phyloP scores from a whole-genome alignment of 495 filamentous ascomycete species.

The Sordaria brevicollis region DNA sequence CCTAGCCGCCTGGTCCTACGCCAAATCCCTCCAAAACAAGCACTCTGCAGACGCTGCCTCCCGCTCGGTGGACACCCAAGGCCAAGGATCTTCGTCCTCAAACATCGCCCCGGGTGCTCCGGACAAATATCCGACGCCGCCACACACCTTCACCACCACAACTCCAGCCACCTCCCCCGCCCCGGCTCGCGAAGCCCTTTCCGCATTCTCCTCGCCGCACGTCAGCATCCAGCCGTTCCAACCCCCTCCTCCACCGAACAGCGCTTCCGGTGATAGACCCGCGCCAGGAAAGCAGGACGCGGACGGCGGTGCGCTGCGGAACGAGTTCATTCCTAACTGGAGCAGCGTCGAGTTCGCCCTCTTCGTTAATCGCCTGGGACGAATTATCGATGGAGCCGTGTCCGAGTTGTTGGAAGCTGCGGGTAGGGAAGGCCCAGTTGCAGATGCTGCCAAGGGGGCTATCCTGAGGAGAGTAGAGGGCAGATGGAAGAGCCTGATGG shows the following conservation, averaged over 20 bases:
- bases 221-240: background rate
- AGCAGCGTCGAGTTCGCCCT: slow-evolving; percentile 45
- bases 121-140: background rate
- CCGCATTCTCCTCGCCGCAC: background rate
- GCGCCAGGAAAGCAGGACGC: slow-evolving; percentile 24
- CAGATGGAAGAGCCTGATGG: slow-evolving; percentile 23
- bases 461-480: slow-evolving; percentile 20
- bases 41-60: background rate
- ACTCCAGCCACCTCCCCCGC: background rate
- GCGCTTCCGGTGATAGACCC: background rate
- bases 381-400: slow-evolving; percentile 21
- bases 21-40: slow-evolving; percentile 17
- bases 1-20: slow-evolving; percentile 49
- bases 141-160: background rate
- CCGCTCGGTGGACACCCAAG: background rate
- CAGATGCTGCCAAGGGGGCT: slow-evolving; percentile 6
- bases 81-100: background rate
- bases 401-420: slow-evolving; percentile 7
- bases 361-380: slow-evolving; percentile 38
- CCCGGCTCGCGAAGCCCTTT: background rate
- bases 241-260: background rate
- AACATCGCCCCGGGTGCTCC: background rate
- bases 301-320: slow-evolving; percentile 52
- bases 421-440: slow-evolving; percentile 4
- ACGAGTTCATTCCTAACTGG: slow-evolving; percentile 59